Evolutionary conservation across 257 asterid genomes (phyloP), one percentile per base, ranked within the genome.

Genomic region (Scutellaria baicalensis): DNA sequence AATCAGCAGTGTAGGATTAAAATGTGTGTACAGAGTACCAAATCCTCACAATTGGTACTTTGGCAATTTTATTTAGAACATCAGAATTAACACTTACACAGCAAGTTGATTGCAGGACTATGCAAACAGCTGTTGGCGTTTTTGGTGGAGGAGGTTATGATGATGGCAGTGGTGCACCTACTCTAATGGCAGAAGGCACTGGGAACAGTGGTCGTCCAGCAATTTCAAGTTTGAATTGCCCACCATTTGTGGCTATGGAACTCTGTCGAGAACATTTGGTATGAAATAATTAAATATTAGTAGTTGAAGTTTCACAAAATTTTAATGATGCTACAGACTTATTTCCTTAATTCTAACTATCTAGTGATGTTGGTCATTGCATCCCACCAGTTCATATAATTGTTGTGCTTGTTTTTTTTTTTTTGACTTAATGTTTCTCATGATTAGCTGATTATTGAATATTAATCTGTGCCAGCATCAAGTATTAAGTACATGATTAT

Each of bases 41-140:
- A n/a, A n/a, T n/a, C n/a, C n/a, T n/a, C n/a, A n/a, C n/a, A n/a
- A n/a, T n/a, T n/a, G n/a, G n/a, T n/a, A n/a, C n/a, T n/a, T n/a
- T 73, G 50, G 27, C 38, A 42, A 1, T 43, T 64, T 6, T 42
- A 40, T 35, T 27, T 69, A 13, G 39, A 39, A 31, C 42, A 16
- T 59, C 44, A 5, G 18, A 17, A 2, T 18, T 16, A 23, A 38
- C 51, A 45, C 40, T 64, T 23, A 59, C 57, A 55, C 38, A 38
- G 39, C 13, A 40, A 61, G 74, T 81, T 77, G 56, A 33, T 76
- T 85, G 62, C 83, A 93, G 98, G 95, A 88, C 97, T 48, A 87
- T 93, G 92, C 97, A 93, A 81, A 90, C 98, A 71, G 98, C 98
- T 58, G 96, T 83, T 75, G 98, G 97, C 18, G 92, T 87, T 59